phyloP scores from a whole-genome alignment of 2,329 filamentous ascomycete species.

The Trichophyton simii region DNA sequence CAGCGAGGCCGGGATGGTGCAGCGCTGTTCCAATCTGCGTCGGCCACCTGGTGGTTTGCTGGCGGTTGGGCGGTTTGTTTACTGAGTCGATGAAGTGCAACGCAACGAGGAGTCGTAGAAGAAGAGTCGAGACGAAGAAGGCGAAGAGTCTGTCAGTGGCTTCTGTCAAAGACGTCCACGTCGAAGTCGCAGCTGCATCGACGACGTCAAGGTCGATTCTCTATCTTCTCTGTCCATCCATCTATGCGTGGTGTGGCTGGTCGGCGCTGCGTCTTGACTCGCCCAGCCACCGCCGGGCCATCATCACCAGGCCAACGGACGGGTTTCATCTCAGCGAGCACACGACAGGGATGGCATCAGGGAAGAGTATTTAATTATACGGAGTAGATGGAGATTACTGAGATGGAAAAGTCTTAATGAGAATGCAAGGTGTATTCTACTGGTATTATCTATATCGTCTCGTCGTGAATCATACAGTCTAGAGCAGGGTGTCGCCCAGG shows the following conservation, averaged over 20 bases:
- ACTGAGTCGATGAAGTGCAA: background rate
- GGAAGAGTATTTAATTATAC: background rate
- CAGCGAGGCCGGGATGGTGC: background rate
- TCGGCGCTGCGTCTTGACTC: too few species aligned
- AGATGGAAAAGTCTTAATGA: background rate
- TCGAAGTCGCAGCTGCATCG: too few species aligned
- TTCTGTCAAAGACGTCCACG: too few species aligned
- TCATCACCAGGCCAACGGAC: background rate
- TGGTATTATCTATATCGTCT: background rate
- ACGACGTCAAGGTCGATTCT: too few species aligned
- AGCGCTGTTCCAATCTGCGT: slow-evolving; percentile 4
- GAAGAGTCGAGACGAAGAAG: too few species aligned
- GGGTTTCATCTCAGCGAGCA: background rate
- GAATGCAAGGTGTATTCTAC: background rate
- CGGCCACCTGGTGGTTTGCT: background rate
- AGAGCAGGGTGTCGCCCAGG: slow-evolving; percentile 80
- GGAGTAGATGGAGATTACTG: background rate
- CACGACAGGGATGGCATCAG: too few species aligned
- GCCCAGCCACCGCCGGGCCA: background rate
- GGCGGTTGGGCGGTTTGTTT: background rate
- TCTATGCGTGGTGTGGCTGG: too few species aligned
- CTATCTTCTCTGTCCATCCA: too few species aligned
- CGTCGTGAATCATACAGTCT: slow-evolving; percentile 16
- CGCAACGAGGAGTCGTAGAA: background rate
- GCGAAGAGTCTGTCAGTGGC: too few species aligned